Evolutionary conservation across 352 stramenopile species (phyloP), one percentile per base, ranked within the genome.

Genomic region (Phytopythium boreale): DNA sequence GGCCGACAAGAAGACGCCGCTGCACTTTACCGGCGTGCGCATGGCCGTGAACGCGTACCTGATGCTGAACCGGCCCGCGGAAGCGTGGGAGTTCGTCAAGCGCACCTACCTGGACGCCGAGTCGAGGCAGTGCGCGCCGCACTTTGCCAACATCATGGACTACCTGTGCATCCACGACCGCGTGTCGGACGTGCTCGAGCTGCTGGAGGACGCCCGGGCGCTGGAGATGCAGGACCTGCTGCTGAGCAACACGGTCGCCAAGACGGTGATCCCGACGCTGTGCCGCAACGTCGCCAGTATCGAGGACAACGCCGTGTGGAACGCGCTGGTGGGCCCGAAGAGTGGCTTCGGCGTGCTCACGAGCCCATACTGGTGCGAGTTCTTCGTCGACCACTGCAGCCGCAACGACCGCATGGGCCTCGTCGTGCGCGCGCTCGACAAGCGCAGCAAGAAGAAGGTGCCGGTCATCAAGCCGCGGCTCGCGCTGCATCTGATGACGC

Each of bases 21-120:
- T 87, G 56, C 71, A 82, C 24, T 70, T 68, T 31, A 68, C 62
- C 7, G 69, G 75, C 37, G 63, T 89, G n/a, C 74, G 69, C 22
- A 87, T 86, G 70, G 76, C 62, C 36, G 75, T 80, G 36, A 89
- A 91, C 64, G 80, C 72, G 22, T 58, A 80, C 14, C 69, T 91
- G 49, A 52, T 89, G 22, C 69, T 85, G 29, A 70, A 84, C n/a
- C 69, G 84, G 26, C 74, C 70, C 2, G 63, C 57, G 0, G 63
- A 74, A 20, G 82, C 80, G 1, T 81, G 71, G 76, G 67, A 49
- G 41, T 60, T 89, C 31, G 66, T 88, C 56, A 64, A 71, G 15
- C 56, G 70, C 46, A 66, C 68, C 29, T 80, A 69, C 43, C 47
- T 67, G 8, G 24, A 63, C 19, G 61, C 75, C 26, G 68, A 79